Evolutionary conservation across 148 eudicot species (phyloP), one percentile per base, ranked within the genome.

Genomic region (Rhododendron vialii): DNA sequence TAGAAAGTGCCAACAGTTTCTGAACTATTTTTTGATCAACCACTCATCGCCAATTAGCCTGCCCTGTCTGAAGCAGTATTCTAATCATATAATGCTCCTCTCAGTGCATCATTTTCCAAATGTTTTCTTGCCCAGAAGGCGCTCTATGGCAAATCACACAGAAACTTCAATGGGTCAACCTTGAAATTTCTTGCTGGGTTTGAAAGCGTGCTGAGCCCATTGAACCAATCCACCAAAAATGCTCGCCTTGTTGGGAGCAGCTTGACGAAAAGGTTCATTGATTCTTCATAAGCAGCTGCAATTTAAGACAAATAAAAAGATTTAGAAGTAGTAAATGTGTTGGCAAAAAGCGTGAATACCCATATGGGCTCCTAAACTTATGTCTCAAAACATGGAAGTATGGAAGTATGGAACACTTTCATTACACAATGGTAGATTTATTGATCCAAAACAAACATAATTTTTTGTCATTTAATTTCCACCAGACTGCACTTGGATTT

Each of bases 271-370:
- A 28, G 77, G 63, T 53, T 43, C 65, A 82, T 50, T 77, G 83
- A 82, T 83, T 28, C 83, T 83, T 71, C 45, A 38, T 20, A 78
- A 48, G 48, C 11, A 83, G 48, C 88, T 87, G 78, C 65, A 83
- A 11, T 57, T 82, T 28, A 26, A 47, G 28, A 45, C 12, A 48
- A 47, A 47, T 9, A 43, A 1, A 67, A 17, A 33, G 38, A 47
- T n/a, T 26, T 78, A 74, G 7, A 17, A 55, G 38, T 47, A 33
- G 24, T 13, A 69, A 3, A 78, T 79, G 33, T 2, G 36, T n/a
- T 26, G 75, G 48, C 79, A 75, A 35, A 38, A 75, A 17, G 15
- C 1, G 41, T 47, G 22, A 18, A 75, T 7, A 75, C 47, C 79
- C 7, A 38, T 67, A 67, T n/a, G 6, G 74, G 33, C 35, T 9